Percentiles rank a stretch among this genome's conserved stretches.
These are phyloP conservation scores for Xylaria curta DNA, from an alignment of 495 filamentous ascomycete genomes.

Conservation along the genomic window DNA sequence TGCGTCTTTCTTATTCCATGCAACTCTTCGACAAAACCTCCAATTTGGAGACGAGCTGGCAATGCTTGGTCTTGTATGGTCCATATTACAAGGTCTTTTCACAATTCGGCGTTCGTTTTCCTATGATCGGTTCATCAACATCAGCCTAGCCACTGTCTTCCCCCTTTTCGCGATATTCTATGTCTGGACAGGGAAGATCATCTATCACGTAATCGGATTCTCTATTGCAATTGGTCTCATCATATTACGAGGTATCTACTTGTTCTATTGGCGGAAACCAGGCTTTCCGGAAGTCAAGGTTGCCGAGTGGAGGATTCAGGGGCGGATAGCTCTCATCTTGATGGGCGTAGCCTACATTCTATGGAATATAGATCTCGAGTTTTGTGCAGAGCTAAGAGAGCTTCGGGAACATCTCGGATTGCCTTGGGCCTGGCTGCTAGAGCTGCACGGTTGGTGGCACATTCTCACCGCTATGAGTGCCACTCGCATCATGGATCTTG, in stretches of 20 bases:
- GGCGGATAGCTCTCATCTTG: conserved; percentile 31
- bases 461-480: conserved; percentile 60
- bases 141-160: conserved; percentile 36
- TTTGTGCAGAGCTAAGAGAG: conserved; percentile 46
- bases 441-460: conserved; percentile 70
- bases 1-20: conserved; percentile 59
- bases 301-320: conserved; percentile 21
- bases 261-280: conserved; percentile 30
- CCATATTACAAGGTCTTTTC: conserved; percentile 58
- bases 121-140: conserved; percentile 37
- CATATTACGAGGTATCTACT: conserved; percentile 27
- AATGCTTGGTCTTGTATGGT: conserved; percentile 62
- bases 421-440: conserved; percentile 60
- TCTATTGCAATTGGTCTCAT: conserved; percentile 26
- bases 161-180: conserved; percentile 45
- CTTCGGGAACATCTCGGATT: conserved; percentile 49
- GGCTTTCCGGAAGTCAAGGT: conserved; percentile 24
- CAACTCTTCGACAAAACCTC: conserved; percentile 58
- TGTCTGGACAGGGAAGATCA: conserved; percentile 43
- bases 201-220: conserved; percentile 39
- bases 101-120: conserved; percentile 47
- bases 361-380: conserved; percentile 58
- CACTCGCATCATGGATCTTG: conserved; percentile 16
- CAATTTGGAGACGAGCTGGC: conserved; percentile 62
- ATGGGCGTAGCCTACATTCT: conserved; percentile 50